These are phyloP conservation scores for Carex littledalei DNA, from an alignment of 176 grass and related monocot species.

Conservation along the genomic window DNA sequence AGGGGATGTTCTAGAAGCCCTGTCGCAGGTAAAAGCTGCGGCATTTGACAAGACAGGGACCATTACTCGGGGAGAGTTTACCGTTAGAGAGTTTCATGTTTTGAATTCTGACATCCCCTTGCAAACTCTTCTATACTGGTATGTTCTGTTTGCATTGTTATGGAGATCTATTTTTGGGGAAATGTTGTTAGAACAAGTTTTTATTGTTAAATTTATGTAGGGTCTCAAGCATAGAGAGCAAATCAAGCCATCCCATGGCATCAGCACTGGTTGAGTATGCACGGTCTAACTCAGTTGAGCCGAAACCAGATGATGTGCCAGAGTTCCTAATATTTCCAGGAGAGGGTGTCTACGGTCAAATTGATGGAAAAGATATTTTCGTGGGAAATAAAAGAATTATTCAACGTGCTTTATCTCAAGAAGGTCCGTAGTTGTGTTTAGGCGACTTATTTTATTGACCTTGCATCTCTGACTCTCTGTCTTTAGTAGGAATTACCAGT, in stretches of 20 bases:
- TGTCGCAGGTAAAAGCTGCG: conserved; percentile 30
- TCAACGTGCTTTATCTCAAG: conserved; percentile 25
- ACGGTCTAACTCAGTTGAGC: conserved; percentile 37
- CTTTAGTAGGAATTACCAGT: background rate
- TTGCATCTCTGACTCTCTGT: background rate
- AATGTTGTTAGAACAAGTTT: background rate
- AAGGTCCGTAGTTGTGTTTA: conserved; percentile 19
- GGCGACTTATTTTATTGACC: background rate
- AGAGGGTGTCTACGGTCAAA: conserved; percentile 54
- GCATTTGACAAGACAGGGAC: conserved; percentile 87
- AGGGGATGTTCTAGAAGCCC: conserved; percentile 58
- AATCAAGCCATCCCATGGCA: conserved; percentile 86
- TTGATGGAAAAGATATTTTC: conserved; percentile 41
- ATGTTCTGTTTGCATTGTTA: background rate
- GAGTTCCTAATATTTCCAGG: conserved; percentile 54
- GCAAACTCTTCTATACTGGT: conserved; percentile 54
- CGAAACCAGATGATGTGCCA: conserved; percentile 32
- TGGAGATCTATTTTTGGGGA: background rate
- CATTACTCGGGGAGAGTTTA: conserved; percentile 63
- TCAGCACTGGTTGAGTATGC: conserved; percentile 57
- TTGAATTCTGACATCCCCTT: conserved; percentile 20
- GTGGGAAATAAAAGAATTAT: conserved; percentile 52
- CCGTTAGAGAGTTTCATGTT: conserved; percentile 32
- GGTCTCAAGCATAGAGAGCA: conserved; percentile 73
- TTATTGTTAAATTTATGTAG: conserved; percentile 29